phyloP scores from a whole-genome alignment of 768 basidiomycete genomes.

The Rhodotorula toruloides region DNA sequence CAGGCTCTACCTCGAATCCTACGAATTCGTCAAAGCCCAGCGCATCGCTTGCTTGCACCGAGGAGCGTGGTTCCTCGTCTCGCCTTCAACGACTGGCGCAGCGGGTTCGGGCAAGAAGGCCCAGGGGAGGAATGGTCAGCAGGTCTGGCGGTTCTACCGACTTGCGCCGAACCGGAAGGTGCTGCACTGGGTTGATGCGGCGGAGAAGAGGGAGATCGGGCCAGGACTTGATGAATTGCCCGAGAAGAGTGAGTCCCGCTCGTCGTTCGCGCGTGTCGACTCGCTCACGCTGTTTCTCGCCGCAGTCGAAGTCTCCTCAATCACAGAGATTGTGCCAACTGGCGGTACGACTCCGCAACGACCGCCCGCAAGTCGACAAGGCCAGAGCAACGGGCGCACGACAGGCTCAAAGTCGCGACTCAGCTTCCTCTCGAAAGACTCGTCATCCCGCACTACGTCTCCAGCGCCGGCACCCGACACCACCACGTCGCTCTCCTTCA shows the following conservation, averaged over 20 bases:
- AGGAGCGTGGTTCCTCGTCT: slow-evolving; percentile 86
- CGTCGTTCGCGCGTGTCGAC: too few species aligned
- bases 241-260: slow-evolving; percentile 54
- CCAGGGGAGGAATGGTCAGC: slow-evolving; percentile 50
- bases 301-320: slow-evolving; percentile 64
- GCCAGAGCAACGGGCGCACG: slow-evolving; percentile 38
- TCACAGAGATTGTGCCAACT: slow-evolving; percentile 72
- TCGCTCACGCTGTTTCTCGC: not conserved
- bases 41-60: slow-evolving; percentile 79
- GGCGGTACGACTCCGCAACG: not conserved
- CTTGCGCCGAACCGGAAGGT: slow-evolving; percentile 53
- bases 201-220: slow-evolving; percentile 62
- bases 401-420: slow-evolving; percentile 47
- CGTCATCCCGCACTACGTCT: not conserved
- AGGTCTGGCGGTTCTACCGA: slow-evolving; percentile 85
- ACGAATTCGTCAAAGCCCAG: slow-evolving; percentile 81
- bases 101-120: too few species aligned
- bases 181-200: slow-evolving; percentile 38
- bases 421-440: not conserved
- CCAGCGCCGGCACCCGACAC: slow-evolving; percentile 48
- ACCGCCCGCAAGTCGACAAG: slow-evolving; percentile 55
- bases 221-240: slow-evolving; percentile 80
- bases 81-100: not conserved
- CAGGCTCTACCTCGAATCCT: slow-evolving; percentile 82
- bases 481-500: slow-evolving; percentile 59